Percentiles rank a stretch among this genome's conserved stretches.
Evolutionary conservation across 2,329 filamentous ascomycete species (phyloP).

Genomic region (Colletotrichum sp.): DNA sequence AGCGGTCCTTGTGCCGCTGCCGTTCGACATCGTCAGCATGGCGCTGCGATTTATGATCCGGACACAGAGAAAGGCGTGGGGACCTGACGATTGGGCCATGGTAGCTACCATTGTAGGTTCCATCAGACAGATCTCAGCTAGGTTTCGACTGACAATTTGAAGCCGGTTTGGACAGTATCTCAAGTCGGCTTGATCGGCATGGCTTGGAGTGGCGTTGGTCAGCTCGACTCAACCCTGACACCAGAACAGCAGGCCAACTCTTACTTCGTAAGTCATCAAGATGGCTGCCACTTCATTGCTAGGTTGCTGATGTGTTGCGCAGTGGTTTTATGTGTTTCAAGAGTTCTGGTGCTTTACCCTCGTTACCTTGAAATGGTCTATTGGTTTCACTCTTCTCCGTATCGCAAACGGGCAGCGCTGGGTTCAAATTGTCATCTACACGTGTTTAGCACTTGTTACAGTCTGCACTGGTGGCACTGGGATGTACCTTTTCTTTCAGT

Average conservation of each 20-base stretch:
- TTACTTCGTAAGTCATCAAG: neutral
- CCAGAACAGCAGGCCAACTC: neutral
- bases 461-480: constrained; percentile 16
- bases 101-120: constrained; percentile 12
- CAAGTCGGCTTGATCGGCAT: constrained; percentile 10
- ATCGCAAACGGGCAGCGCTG: constrained; percentile 12
- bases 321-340: constrained; percentile 18
- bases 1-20: constrained; percentile 9
- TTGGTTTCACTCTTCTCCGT: constrained; percentile 11
- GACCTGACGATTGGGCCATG: constrained; percentile 19
- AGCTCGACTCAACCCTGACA: neutral
- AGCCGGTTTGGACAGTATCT: constrained; percentile 6
- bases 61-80: constrained; percentile 16
- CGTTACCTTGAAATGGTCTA: constrained; percentile 9
- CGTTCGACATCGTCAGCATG: constrained; percentile 1
- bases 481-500: constrained; percentile 18
- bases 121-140: no score
- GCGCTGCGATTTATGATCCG: constrained; percentile 8
- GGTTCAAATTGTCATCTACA: constrained; percentile 14
- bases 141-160: neutral
- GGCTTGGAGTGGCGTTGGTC: constrained; percentile 19
- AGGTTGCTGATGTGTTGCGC: neutral
- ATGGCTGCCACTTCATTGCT: neutral
- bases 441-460: constrained; percentile 5
- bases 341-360: constrained; percentile 19